A percentile compares a stretch with the other conserved stretches of the same genome.
Evolutionary conservation across 345 rosid species (phyloP).

Genomic region (Excoecaria agallocha): DNA sequence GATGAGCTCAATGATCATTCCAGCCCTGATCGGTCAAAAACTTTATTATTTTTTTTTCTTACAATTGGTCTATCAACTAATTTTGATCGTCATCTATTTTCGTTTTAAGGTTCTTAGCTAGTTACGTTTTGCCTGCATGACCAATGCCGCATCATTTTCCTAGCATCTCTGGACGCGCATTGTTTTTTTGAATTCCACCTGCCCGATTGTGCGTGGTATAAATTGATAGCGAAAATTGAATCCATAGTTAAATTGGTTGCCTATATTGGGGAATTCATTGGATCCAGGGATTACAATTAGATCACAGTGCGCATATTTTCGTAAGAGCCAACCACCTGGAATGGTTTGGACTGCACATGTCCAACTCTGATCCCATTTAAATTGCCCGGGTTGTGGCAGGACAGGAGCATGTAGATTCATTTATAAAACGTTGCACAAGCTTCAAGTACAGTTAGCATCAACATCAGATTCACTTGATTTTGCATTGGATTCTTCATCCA

Average conservation of each 20-base stretch:
- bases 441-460: background rate
- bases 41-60: constrained; percentile 1
- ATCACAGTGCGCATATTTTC: background rate
- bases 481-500: background rate
- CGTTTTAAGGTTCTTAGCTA: background rate
- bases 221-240: background rate
- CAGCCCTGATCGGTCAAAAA: background rate
- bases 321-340: background rate
- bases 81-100: background rate
- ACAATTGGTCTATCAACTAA: background rate
- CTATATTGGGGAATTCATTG: background rate
- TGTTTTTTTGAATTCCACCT: background rate
- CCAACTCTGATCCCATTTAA: background rate
- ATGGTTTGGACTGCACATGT: background rate
- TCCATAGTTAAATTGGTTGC: background rate
- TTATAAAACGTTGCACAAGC: background rate
- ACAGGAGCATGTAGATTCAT: background rate
- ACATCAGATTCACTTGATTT: background rate
- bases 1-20: background rate
- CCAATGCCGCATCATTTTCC: background rate
- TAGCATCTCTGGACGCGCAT: background rate
- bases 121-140: background rate
- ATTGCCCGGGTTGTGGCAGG: background rate
- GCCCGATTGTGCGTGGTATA: background rate
- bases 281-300: background rate